Evolutionary conservation across 2,329 filamentous ascomycete genomes (phyloP).

Genomic region (Alternaria arbusti): DNA sequence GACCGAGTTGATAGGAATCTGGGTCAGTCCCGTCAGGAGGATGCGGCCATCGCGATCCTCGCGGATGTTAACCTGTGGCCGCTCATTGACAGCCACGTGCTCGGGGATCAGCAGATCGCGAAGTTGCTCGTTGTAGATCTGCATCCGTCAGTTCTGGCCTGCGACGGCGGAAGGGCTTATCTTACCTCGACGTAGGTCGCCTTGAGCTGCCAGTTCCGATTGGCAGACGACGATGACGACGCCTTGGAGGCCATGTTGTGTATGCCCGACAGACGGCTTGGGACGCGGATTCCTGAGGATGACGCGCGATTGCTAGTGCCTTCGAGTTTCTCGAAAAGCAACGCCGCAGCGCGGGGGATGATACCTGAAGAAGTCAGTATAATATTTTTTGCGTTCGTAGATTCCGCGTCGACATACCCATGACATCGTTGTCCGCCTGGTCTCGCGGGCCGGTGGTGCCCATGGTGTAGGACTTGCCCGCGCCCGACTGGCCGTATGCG

Average conservation of each 20-base stretch:
- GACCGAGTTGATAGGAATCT: slow-evolving; percentile 86
- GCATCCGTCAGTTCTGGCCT: slow-evolving; percentile 21
- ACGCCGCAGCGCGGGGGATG: slow-evolving; percentile 87
- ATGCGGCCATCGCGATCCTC: slow-evolving; percentile 96
- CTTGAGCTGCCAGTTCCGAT: slow-evolving; percentile 88
- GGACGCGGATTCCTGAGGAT: slow-evolving; percentile 76
- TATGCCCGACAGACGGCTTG: slow-evolving; percentile 70
- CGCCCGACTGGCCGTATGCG: slow-evolving; percentile 96
- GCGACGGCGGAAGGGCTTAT: neutral
- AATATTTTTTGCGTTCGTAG: neutral
- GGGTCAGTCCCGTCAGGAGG: slow-evolving; percentile 85
- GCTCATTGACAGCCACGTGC: slow-evolving; percentile 70
- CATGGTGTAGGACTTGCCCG: slow-evolving; percentile 99
- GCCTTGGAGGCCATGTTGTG: slow-evolving; percentile 51
- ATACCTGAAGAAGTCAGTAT: slow-evolving; percentile 68
- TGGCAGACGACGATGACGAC: slow-evolving; percentile 53
- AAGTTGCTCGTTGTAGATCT: slow-evolving; percentile 98
- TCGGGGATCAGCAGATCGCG: slow-evolving; percentile 88
- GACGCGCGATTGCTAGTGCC: slow-evolving; percentile 65
- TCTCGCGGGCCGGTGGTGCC: slow-evolving; percentile 88
- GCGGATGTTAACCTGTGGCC: slow-evolving; percentile 83
- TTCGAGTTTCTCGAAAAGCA: slow-evolving; percentile 87
- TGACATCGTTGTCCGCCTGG: slow-evolving; percentile 71
- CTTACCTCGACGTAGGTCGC: slow-evolving; percentile 83
- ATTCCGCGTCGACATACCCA: slow-evolving; percentile 68